These are phyloP conservation scores for Pseudogymnoascus sp. DNA, from an alignment of 2,329 filamentous ascomycete species.

Conservation along the genomic window DNA sequence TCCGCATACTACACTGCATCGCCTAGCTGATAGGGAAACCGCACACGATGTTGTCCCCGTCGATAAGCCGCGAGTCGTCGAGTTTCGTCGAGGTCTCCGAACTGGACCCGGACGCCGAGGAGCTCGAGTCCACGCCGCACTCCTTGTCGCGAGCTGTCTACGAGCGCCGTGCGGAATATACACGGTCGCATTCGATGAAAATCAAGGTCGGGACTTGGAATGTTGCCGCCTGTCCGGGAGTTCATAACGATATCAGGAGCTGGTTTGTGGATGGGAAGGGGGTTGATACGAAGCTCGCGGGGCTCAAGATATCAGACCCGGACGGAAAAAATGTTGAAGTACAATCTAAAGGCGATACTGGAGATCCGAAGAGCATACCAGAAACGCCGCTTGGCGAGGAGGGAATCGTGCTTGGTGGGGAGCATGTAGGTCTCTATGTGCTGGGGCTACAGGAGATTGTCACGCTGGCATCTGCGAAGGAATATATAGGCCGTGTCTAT, in stretches of 20 bases:
- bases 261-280: constrained; percentile 84
- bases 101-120: not conserved
- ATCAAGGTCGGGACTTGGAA: constrained; percentile 97
- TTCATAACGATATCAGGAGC: constrained; percentile 76
- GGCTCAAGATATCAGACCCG: constrained; percentile 38
- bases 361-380: not conserved
- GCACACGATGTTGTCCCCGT: not conserved
- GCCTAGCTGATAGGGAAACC: not conserved
- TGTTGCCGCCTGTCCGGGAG: constrained; percentile 75
- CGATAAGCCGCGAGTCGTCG: not conserved
- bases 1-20: not conserved
- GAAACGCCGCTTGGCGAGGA: constrained; percentile 30
- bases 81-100: not conserved
- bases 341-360: constrained; percentile 36
- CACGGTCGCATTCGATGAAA: constrained; percentile 63
- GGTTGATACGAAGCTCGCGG: constrained; percentile 55
- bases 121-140: constrained; percentile 37
- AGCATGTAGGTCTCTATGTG: constrained; percentile 82
- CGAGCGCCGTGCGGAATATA: constrained; percentile 72
- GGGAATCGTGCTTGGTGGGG: constrained; percentile 44
- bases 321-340: constrained; percentile 34
- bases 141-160: constrained; percentile 62
- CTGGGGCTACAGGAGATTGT: constrained; percentile 90
- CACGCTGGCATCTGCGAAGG: constrained; percentile 71
- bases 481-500: constrained; percentile 67